A percentile compares a stretch with the other conserved stretches of the same genome.
phyloP scores from a whole-genome alignment of 495 filamentous ascomycete genomes.

The Podospora conica region DNA sequence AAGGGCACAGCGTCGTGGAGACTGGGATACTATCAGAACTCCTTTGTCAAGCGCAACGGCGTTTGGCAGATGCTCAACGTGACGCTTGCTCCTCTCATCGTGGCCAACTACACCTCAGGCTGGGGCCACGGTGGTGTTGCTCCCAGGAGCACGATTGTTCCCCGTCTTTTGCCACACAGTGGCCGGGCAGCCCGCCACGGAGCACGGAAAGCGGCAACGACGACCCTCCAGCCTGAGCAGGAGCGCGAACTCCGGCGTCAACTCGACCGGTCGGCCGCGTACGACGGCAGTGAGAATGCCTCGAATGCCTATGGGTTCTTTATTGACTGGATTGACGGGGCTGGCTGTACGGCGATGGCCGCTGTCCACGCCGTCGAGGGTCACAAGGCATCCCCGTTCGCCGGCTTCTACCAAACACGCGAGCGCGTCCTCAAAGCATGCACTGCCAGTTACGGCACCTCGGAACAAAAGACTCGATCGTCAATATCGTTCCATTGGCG shows the following conservation, averaged over 20 bases:
- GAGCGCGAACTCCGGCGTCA: conserved; percentile 11
- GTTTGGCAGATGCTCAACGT: conserved; percentile 15
- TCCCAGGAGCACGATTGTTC: not conserved
- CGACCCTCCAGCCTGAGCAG: too few relatives aligned
- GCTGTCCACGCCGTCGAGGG: conserved; percentile 7
- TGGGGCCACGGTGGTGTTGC: conserved; percentile 12
- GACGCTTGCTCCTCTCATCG: conserved; percentile 1
- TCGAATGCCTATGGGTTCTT: conserved; percentile 15
- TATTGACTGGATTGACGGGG: conserved; percentile 16
- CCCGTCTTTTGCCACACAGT: not conserved
- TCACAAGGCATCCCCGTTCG: conserved; percentile 11
- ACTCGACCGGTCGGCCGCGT: conserved; percentile 9
- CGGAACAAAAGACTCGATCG: not conserved
- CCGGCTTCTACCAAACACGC: conserved; percentile 16
- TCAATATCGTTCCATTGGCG: conserved; percentile 17
- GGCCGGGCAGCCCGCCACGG: too few relatives aligned
- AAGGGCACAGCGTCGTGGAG: conserved; percentile 8
- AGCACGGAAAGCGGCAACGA: too few relatives aligned
- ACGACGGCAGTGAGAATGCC: conserved; percentile 15
- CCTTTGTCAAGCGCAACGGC: conserved; percentile 11
- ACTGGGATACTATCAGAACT: conserved; percentile 12
- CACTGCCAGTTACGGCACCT: conserved; percentile 10
- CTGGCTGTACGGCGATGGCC: conserved; percentile 12
- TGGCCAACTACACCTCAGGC: conserved; percentile 14
- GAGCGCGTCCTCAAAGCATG: conserved; percentile 8